Conservation (phyloP, 192 early-diverging fungal species). For the Paraglomus occultum region DNA sequence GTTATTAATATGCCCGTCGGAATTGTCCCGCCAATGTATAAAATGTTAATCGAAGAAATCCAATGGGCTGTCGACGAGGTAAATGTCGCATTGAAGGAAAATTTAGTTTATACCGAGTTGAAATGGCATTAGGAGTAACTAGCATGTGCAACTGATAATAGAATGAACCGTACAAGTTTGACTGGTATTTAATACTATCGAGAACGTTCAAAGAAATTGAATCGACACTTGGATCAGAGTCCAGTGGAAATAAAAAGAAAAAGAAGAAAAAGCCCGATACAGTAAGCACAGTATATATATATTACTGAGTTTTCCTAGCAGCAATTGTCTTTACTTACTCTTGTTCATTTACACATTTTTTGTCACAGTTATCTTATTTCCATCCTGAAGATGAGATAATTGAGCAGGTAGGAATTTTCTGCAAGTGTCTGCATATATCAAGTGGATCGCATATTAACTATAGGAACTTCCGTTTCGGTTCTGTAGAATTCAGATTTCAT, state of each 20-base stretch:
- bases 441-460: not conserved
- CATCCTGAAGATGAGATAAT: slow-evolving; percentile 94
- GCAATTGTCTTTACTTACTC: not conserved
- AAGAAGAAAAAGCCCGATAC: slow-evolving; percentile 45
- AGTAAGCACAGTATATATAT: slow-evolving; percentile 28
- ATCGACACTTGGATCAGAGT: slow-evolving; percentile 56
- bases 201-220: slow-evolving; percentile 81
- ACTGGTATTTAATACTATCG: slow-evolving; percentile 75
- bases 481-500: slow-evolving; percentile 59
- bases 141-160: slow-evolving; percentile 34
- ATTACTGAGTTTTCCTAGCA: not conserved
- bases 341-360: not conserved
- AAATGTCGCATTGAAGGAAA: slow-evolving; percentile 24
- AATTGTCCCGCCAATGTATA: slow-evolving; percentile 86
- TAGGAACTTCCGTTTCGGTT: not conserved
- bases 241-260: slow-evolving; percentile 1
- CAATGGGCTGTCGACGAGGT: slow-evolving; percentile 70
- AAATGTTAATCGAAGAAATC: slow-evolving; percentile 84
- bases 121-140: not conserved
- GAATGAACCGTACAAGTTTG: slow-evolving; percentile 75
- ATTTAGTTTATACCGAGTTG: slow-evolving; percentile 2
- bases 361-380: slow-evolving; percentile 64
- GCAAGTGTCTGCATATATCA: not conserved
- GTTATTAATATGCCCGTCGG: slow-evolving; percentile 97
- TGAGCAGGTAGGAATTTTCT: slow-evolving; percentile 42